These are phyloP conservation scores for Metschnikowia koreensis DNA, from an alignment of 805 yeast genomes.

Conservation along the genomic window DNA sequence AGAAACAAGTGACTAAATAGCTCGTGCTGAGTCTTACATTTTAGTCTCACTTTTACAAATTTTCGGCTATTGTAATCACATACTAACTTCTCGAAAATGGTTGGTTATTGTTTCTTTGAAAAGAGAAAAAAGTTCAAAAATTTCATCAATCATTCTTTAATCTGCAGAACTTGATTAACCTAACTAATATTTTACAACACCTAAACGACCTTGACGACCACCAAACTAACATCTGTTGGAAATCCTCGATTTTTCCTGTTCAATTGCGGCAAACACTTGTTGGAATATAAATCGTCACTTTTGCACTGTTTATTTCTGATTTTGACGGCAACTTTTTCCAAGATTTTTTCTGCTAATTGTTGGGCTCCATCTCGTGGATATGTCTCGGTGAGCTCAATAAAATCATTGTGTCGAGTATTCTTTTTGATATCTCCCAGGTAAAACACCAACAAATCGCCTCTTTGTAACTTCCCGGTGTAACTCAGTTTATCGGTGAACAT, in stretches of 20 bases:
- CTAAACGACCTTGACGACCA: conserved; percentile 5
- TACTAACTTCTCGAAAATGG: too few relatives aligned
- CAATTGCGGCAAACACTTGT: background rate
- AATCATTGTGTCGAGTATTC: background rate
- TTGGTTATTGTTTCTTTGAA: too few relatives aligned
- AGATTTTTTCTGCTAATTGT: background rate
- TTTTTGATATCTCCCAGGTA: background rate
- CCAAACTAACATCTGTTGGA: conserved; percentile 7
- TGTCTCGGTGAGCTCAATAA: background rate
- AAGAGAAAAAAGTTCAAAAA: background rate
- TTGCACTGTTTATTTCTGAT: background rate
- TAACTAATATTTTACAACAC: background rate
- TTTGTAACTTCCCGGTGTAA: background rate
- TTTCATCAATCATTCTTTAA: conserved; percentile 3
- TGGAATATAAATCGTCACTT: background rate
- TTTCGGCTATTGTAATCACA: too few relatives aligned
- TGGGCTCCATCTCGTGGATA: background rate
- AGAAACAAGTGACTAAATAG: too few relatives aligned
- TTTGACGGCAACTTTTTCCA: background rate
- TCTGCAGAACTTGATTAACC: background rate
- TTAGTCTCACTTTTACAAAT: too few relatives aligned
- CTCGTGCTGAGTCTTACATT: too few relatives aligned
- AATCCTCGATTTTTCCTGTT: background rate
- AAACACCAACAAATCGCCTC: conserved; percentile 4
- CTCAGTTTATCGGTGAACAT: background rate